These are phyloP conservation scores for Centaurea solstitialis DNA, from an alignment of 129 eudicot species.

Conservation along the genomic window DNA sequence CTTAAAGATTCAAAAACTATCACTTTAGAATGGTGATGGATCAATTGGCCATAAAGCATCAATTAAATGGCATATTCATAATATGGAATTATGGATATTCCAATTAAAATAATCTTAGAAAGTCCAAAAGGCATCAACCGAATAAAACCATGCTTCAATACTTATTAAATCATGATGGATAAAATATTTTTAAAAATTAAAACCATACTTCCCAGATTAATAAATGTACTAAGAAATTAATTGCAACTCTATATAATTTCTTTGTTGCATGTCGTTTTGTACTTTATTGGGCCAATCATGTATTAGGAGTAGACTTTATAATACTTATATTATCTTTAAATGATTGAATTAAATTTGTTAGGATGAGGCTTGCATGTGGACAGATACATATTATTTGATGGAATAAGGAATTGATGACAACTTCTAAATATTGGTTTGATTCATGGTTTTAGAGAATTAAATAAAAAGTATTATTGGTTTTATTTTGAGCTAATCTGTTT, in stretches of 20 bases:
- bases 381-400: neutral
- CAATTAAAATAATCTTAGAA: too few species aligned
- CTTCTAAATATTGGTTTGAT: too few species aligned
- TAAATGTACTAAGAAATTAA: neutral
- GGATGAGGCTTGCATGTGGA: neutral
- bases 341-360: neutral
- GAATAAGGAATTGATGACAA: neutral
- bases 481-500: neutral
- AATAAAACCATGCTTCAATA: neutral
- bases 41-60: too few species aligned
- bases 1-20: too few species aligned
- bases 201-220: neutral
- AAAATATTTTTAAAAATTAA: too few species aligned
- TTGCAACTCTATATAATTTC: too few species aligned
- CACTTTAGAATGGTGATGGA: too few species aligned
- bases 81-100: too few species aligned
- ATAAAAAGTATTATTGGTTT: too few species aligned
- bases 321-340: too few species aligned
- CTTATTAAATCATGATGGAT: neutral
- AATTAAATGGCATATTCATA: too few species aligned
- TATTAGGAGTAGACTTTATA: neutral
- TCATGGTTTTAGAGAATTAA: neutral
- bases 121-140: neutral
- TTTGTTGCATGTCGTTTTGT: neutral
- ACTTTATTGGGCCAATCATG: neutral